Conservation (phyloP, 2,329 filamentous ascomycete genomes). For the Gliomastix tumulicola region DNA sequence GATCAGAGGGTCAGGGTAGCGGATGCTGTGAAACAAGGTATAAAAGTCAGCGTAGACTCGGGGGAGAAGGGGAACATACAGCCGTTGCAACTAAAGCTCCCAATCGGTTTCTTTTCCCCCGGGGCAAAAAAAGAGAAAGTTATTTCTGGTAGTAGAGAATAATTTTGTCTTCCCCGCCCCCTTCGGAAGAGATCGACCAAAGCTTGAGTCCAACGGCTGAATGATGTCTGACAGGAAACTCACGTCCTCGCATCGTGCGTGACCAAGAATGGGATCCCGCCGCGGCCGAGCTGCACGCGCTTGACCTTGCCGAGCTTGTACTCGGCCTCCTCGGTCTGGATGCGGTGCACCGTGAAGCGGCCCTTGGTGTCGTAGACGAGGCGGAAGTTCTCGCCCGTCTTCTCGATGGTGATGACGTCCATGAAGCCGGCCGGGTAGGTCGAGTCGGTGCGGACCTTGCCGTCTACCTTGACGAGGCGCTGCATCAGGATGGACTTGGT, state of each 20-base stretch:
- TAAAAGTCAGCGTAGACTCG: too few species aligned
- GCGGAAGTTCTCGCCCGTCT: constrained; percentile 99
- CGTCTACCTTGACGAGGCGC: constrained; percentile 98
- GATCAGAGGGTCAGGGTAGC: constrained; percentile 96
- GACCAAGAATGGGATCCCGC: constrained; percentile 99
- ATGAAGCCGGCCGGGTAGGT: constrained; percentile 99
- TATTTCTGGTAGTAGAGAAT: too few species aligned
- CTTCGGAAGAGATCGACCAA: constrained; percentile 79
- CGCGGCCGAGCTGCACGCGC: constrained; percentile 97
- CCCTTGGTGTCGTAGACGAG: constrained; percentile 99
- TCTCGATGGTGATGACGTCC: constrained; percentile 99
- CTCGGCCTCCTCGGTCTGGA: constrained; percentile 96
- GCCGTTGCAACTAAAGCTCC: constrained; percentile 39
- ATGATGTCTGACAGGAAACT: constrained; percentile 96
- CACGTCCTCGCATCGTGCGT: constrained; percentile 99
- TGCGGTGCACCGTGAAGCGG: constrained; percentile 99
- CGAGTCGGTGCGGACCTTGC: constrained; percentile 97
- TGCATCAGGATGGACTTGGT: constrained; percentile 98
- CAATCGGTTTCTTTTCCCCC: constrained; percentile 8
- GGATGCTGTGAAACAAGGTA: constrained; percentile 68
- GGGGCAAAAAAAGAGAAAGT: too few species aligned
- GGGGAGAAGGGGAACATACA: constrained; percentile 40
- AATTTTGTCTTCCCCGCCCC: too few species aligned
- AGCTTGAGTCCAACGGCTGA: constrained; percentile 99
- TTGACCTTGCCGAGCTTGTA: constrained; percentile 99